phyloP scores from a whole-genome alignment of 2,329 filamentous ascomycete genomes.

The Exophiala calicioides region DNA sequence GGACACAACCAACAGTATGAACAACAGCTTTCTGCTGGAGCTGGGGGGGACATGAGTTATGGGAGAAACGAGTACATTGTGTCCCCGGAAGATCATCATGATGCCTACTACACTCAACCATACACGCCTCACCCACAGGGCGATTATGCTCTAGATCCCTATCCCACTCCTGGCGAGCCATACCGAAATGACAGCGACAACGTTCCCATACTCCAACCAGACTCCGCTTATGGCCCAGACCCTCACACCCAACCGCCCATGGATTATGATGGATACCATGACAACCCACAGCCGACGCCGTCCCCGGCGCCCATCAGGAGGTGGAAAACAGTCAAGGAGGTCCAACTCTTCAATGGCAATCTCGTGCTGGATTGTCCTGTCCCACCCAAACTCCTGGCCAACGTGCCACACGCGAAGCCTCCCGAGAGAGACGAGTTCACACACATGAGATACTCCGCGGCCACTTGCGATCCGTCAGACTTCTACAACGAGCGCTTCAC shows the following conservation, averaged over 20 bases:
- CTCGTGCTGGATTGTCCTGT: constrained; percentile 96
- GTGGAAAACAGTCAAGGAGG: constrained; percentile 99
- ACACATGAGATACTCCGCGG: constrained; percentile 85
- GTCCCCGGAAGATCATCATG: constrained; percentile 81
- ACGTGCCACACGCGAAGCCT: constrained; percentile 77
- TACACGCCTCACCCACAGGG: constrained; percentile 71
- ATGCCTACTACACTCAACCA: constrained; percentile 80
- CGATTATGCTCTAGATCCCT: constrained; percentile 57
- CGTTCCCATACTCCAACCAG: constrained; percentile 71
- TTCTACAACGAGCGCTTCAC: constrained; percentile 91
- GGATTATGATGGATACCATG: constrained; percentile 32
- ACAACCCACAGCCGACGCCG: constrained; percentile 42
- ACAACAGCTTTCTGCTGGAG: constrained; percentile 39
- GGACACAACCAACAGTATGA: constrained; percentile 63
- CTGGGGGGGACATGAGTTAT: constrained; percentile 37
- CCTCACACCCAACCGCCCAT: constrained; percentile 47
- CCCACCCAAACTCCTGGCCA: constrained; percentile 80
- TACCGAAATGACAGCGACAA: constrained; percentile 72
- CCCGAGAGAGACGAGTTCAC: constrained; percentile 79
- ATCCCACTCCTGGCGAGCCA: constrained; percentile 54
- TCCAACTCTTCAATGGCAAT: constrained; percentile 95
- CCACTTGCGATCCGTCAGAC: constrained; percentile 86
- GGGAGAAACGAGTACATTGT: constrained; percentile 69
- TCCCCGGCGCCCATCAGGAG: constrained; percentile 69
- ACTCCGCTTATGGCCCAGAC: constrained; percentile 64